Evolutionary conservation across 2,329 filamentous ascomycete species (phyloP), one percentile per base, ranked within the genome.

Genomic region (Botrytis fragariae): DNA sequence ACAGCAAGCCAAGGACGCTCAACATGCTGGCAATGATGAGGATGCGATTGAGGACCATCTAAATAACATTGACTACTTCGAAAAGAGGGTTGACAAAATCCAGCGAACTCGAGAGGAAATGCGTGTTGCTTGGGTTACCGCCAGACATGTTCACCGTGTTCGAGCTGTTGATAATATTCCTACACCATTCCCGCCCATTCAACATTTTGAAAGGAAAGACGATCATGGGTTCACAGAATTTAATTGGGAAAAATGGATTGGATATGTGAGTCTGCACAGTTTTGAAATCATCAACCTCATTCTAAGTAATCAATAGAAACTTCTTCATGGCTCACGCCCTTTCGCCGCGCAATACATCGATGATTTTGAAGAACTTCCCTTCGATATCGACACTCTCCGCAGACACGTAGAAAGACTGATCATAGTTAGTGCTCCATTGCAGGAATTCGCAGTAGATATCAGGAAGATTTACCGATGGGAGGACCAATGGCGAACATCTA

Each of bases 311-410:
- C 12, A 20, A 51, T 60, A 83, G 80, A 77, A 81, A 71, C 59
- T 82, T 10, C 61, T 79, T 20, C 79, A 79, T 57, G 75, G 76
- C 37, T 80, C 80, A 3, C 77, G 81, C 39, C 74, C 74, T 32
- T 83, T 83, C 60, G 80, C 82, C 32, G 81, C 80, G 5, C 80
- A 82, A 73, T 83, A 84, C 60, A 80, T 83, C 16, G 82, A 77
- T 67, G 75, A 76, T 61, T 77, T 75, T 72, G 74, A 77, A 42
- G 62, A 77, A 6, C 74, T 77, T 68, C 77, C 76, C 39, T 77
- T 77, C 54, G 72, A 76, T 61, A n/a, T 74, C 39, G 81, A 74
- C 79, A 79, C 57, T 75, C 77, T 72, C 77, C 80, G 59, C 57
- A 80, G 59, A 78, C 78, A 67, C 64, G 68, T 83, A 51, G 82